A percentile compares a stretch with the other conserved stretches of the same genome.
Conservation (phyloP, 2,329 filamentous ascomycete genomes). For the Aspergillus caelatus region DNA sequence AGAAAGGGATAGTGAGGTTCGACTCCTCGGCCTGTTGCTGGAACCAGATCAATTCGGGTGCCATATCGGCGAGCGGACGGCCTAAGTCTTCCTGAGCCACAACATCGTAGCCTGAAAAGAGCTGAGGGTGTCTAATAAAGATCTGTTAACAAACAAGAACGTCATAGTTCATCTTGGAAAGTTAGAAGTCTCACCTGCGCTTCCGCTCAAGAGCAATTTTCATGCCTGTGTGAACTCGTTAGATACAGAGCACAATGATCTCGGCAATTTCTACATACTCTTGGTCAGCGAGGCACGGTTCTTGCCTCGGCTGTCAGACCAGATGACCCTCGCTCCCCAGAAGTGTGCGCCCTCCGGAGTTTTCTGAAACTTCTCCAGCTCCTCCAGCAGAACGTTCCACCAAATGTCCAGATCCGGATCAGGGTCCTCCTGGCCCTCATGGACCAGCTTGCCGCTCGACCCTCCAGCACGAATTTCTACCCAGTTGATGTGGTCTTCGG, state of each 20-base stretch:
- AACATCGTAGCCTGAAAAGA: slow-evolving; percentile 83
- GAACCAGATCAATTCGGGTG: slow-evolving; percentile 90
- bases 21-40: slow-evolving; percentile 75
- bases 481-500: slow-evolving; percentile 79
- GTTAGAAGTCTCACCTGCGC: slow-evolving; percentile 52
- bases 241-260: neutral
- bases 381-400: slow-evolving; percentile 67
- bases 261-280: slow-evolving; percentile 5
- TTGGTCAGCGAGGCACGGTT: slow-evolving; percentile 6
- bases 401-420: slow-evolving; percentile 70
- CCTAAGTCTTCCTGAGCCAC: slow-evolving; percentile 86
- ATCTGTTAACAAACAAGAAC: neutral
- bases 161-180: neutral
- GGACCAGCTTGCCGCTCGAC: slow-evolving; percentile 67
- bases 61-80: slow-evolving; percentile 70
- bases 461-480: slow-evolving; percentile 79
- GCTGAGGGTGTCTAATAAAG: slow-evolving; percentile 57
- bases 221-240: slow-evolving; percentile 60
- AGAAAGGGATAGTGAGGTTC: slow-evolving; percentile 81
- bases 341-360: slow-evolving; percentile 71
- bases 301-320: slow-evolving; percentile 68
- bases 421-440: slow-evolving; percentile 66
- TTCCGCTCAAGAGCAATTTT: slow-evolving; percentile 82
- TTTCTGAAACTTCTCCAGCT: slow-evolving; percentile 72
- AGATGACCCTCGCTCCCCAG: slow-evolving; percentile 81